Percentiles rank a stretch among this genome's conserved stretches.
Evolutionary conservation across 2,329 filamentous ascomycete species (phyloP).

Genomic region (Ustilaginoidea virens): DNA sequence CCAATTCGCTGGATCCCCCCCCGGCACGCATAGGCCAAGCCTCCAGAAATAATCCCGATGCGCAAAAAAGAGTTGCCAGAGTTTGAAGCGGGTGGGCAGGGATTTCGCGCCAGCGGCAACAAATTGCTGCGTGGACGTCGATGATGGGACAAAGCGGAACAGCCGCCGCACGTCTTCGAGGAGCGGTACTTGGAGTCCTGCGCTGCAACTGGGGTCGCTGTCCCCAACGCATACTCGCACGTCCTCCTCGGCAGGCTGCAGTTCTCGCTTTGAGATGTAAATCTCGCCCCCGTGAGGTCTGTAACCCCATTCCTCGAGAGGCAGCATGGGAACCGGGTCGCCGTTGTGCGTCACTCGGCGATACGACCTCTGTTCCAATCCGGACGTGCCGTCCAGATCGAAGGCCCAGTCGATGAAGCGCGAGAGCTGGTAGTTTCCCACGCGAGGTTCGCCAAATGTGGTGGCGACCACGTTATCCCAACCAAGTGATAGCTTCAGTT

Average conservation of each 20-base stretch:
- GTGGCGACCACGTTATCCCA: slow-evolving; percentile 64
- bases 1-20: slow-evolving; percentile 58
- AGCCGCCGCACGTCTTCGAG: slow-evolving; percentile 12
- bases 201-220: slow-evolving; percentile 56
- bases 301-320: slow-evolving; percentile 79
- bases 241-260: slow-evolving; percentile 55
- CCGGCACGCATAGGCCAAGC: slow-evolving; percentile 75
- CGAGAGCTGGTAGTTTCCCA: slow-evolving; percentile 42
- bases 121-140: slow-evolving; percentile 11
- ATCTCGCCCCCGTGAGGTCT: slow-evolving; percentile 74
- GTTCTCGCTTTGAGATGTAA: slow-evolving; percentile 56
- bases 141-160: slow-evolving; percentile 10
- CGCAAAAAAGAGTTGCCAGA: slow-evolving; percentile 89
- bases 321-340: slow-evolving; percentile 81
- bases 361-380: slow-evolving; percentile 31
- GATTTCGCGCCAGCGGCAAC: slow-evolving; percentile 20
- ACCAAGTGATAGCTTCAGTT: slow-evolving; percentile 56
- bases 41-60: slow-evolving; percentile 97
- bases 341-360: slow-evolving; percentile 71
- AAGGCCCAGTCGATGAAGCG: slow-evolving; percentile 40
- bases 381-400: slow-evolving; percentile 18
- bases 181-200: slow-evolving; percentile 32
- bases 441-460: slow-evolving; percentile 78
- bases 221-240: slow-evolving; percentile 58
- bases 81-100: slow-evolving; percentile 46